Evolutionary conservation across 306 rosid genomes (phyloP).

Genomic region (Comarum palustre): DNA sequence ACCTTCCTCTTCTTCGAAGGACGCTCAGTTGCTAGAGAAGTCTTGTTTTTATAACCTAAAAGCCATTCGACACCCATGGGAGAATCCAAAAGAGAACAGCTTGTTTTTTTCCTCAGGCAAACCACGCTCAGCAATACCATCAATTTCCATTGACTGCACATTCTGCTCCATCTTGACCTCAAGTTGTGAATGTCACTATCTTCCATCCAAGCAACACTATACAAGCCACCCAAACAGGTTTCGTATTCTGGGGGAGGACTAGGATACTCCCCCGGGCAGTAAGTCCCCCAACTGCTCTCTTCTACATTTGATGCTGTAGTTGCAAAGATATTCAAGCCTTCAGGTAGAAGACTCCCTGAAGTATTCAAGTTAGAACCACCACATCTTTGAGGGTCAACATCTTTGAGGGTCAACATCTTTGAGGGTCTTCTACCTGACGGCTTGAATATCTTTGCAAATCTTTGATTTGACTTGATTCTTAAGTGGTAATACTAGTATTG

Average conservation of each 20-base stretch:
- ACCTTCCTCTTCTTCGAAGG: slow-evolving; percentile 92
- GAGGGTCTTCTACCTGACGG: too few relatives aligned
- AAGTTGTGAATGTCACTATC: too few relatives aligned
- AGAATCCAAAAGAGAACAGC: slow-evolving; percentile 23
- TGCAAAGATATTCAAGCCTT: slow-evolving; percentile 76
- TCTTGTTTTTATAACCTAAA: slow-evolving; percentile 74
- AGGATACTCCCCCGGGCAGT: slow-evolving; percentile 81
- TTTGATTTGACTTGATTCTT: too few relatives aligned
- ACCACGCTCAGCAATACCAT: slow-evolving; percentile 30
- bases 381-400: too few relatives aligned
- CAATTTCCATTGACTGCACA: slow-evolving; percentile 30
- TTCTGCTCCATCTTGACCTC: slow-evolving; percentile 30
- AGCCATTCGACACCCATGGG: slow-evolving; percentile 65
- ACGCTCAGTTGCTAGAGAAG: slow-evolving; percentile 65
- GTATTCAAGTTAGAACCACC: too few relatives aligned
- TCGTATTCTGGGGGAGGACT: slow-evolving; percentile 83
- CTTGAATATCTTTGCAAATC: too few relatives aligned
- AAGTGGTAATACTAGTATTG: too few relatives aligned
- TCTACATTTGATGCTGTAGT: slow-evolving; percentile 83
- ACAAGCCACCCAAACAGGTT: slow-evolving; percentile 86
- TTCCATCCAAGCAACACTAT: slow-evolving; percentile 96
- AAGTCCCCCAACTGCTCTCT: slow-evolving; percentile 96
- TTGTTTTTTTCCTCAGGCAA: slow-evolving; percentile 32
- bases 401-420: too few relatives aligned
- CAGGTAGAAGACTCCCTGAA: slow-evolving; percentile 82